Evolutionary conservation across 2,329 filamentous ascomycete genomes (phyloP).

Genomic region (Polychaeton citri): DNA sequence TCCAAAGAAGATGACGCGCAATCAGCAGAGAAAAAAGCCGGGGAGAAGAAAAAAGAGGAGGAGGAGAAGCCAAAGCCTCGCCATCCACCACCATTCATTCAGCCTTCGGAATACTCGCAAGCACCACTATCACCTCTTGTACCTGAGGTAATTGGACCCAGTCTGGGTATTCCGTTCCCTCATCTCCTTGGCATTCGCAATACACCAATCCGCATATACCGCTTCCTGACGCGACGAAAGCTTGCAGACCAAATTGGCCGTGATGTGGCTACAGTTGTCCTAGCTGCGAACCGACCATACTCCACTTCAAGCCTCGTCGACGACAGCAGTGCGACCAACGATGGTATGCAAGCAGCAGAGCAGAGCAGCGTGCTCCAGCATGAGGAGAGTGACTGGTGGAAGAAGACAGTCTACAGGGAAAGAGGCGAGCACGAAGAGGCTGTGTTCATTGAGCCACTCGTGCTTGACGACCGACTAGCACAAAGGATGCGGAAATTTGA

Average conservation of each 20-base stretch:
- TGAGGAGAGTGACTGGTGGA: constrained; percentile 76
- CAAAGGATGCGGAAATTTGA: constrained; percentile 71
- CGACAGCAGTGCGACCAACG: constrained; percentile 12
- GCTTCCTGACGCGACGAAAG: constrained; percentile 72
- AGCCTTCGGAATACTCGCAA: constrained; percentile 55
- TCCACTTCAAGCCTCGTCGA: constrained; percentile 10
- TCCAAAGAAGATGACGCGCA: constrained; percentile 3
- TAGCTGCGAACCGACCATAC: constrained; percentile 43
- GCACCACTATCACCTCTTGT: constrained; percentile 51
- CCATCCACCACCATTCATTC: constrained; percentile 63
- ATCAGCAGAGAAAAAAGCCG: constrained; percentile 11
- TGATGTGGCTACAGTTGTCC: constrained; percentile 73
- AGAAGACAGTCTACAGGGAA: constrained; percentile 51
- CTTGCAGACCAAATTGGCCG: constrained; percentile 82
- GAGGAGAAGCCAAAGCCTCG: constrained; percentile 34
- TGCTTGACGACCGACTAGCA: constrained; percentile 62
- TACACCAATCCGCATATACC: constrained; percentile 72
- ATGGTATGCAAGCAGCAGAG: constrained; percentile 38
- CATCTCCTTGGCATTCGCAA: constrained; percentile 88
- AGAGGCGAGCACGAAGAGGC: constrained; percentile 39
- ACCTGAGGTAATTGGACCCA: constrained; percentile 60
- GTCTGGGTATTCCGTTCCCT: constrained; percentile 61
- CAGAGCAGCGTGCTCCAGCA: constrained; percentile 50
- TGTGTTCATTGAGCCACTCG: constrained; percentile 63
- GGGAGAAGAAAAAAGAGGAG: constrained; percentile 18